Base-by-base conservation (phyloP, 495 filamentous ascomycete species). In the Chaetomium cochliodes region DNA sequence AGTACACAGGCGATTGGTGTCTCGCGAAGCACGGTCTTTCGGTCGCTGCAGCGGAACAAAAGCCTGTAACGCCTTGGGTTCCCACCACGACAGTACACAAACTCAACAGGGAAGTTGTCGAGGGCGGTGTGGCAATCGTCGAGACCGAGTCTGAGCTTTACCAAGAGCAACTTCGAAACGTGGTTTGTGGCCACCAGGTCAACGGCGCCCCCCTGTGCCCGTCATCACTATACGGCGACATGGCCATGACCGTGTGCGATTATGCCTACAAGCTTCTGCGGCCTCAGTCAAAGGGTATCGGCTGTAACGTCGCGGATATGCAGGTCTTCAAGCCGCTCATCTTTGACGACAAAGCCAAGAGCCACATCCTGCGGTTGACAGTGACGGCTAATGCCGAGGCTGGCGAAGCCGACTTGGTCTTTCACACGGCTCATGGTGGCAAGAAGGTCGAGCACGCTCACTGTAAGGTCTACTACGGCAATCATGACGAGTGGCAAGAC, bases 141-240 rank as follows among this genome's bases (percentile, higher is more conserved):
- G 78, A 87, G 53, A 84, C 84, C 46, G 86, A 92, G 74, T 87
- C 90, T 8, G 87, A 92, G 55, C 79, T 92, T 47, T 75, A 78
- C 25, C 79, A 87, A 52, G 80, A 84, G 13, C 81, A 86, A 20
- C 78, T 93, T 41, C 79, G 82, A 52, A 78, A 81, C 12, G 80
- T 85, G 15, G 85, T 91, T 57, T 77, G 82, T 26, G 90, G 90
- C n/a, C 90, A 93, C 72, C 76, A 85, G 59, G 88, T 92, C 67
- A 91, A 93, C 69, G 87, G 86, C 18, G 72, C 77, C 23, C 67
- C 73, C 2, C 73, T 85, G 13, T 83, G 79, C 47, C 81, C 82
- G 4, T 82, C 81, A 26, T 85, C 88, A 3, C 75, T 92, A 2
- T 92, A 91, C 64, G 89, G 86, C 28, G 90, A 93, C 73, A 90